Base-by-base conservation (phyloP, 225 moss, liverwort and hornwort species). In the Marchantia paleacea region DNA sequence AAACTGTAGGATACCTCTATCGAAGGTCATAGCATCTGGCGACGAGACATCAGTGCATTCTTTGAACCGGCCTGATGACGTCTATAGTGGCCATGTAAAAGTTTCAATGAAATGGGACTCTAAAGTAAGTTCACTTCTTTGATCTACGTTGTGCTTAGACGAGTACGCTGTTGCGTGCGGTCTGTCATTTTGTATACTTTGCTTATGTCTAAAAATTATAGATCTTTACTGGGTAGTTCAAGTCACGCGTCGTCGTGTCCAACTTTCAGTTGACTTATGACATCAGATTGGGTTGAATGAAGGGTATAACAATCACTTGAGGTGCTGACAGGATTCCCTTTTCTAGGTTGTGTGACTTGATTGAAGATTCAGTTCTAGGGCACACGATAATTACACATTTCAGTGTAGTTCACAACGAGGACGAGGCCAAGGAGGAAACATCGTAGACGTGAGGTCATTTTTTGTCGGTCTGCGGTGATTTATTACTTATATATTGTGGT, bases 41-140 rank as follows among this genome's bases (percentile, higher is more conserved):
- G 82, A 82, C 53, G 85, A 85, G 75, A 85, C 82, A 75, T 82
- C 85, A 54, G 82, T 82, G 51, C 85, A 85, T 70, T 76, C 85
- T 16, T 60, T 85, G 57, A 85, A 82, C 75, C 82, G 79, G 39
- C 85, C 85, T 60, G 76, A 85, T 63, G 82, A 82, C 70, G 55
- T 75, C 31, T 85, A 82, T 49, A 85, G 85, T 80, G 85, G 85
- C 75, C 79, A 85, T 72, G 85, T 85, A 20, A 85, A 85, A 82
- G 85, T 85, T 47, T 82, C 85, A 71, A 63, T 85, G 72, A 79
- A 74, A 79, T 85, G 85, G 85, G 85, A 82, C 65, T 80, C 79
- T 78, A 75, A 69, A 79, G 85, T 85, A 85, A 82, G 85, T 79
- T 76, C 9, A 24, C 75, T 53, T 8, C 48, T 69, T 31, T 29